phyloP scores from a whole-genome alignment of 352 stramenopile genomes.

The Discostella stelligera region DNA sequence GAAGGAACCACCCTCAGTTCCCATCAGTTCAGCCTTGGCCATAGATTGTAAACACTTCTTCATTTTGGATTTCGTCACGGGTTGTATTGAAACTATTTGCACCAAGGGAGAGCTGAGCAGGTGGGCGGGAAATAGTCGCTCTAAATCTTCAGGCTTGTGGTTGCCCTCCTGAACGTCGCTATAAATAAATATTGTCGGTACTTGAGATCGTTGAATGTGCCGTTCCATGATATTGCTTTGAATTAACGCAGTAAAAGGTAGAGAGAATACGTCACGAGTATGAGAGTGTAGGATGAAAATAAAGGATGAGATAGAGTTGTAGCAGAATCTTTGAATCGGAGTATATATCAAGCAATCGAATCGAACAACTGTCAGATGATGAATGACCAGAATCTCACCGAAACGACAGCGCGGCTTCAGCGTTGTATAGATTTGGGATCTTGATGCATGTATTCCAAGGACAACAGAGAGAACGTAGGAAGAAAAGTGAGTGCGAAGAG shows the following conservation, averaged over 20 bases:
- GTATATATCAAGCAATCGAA: not conserved
- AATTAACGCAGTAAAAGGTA: not conserved
- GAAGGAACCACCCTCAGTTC: not conserved
- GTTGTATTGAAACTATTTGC: constrained; percentile 63
- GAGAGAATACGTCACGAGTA: not conserved
- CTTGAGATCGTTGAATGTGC: constrained; percentile 51
- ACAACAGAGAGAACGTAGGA: not conserved
- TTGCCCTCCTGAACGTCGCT: constrained; percentile 74
- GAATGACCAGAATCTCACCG: constrained; percentile 17
- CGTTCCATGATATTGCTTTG: constrained; percentile 52
- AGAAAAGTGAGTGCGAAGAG: not conserved
- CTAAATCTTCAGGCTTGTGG: constrained; percentile 70
- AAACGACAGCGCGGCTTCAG: constrained; percentile 52
- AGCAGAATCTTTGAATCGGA: not conserved
- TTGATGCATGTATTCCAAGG: not conserved
- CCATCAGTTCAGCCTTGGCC: constrained; percentile 38
- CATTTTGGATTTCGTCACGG: constrained; percentile 72
- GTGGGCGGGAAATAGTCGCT: constrained; percentile 53
- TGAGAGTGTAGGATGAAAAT: not conserved
- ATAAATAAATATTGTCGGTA: constrained; percentile 71
- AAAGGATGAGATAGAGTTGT: not conserved
- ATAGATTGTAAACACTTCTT: constrained; percentile 67
- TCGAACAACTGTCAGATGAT: not conserved
- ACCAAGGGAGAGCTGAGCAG: constrained; percentile 55
- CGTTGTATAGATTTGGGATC: constrained; percentile 63